Evolutionary conservation across 1,284 basidiomycete genomes (phyloP).

Genomic region (Sporisorium scitamineum): DNA sequence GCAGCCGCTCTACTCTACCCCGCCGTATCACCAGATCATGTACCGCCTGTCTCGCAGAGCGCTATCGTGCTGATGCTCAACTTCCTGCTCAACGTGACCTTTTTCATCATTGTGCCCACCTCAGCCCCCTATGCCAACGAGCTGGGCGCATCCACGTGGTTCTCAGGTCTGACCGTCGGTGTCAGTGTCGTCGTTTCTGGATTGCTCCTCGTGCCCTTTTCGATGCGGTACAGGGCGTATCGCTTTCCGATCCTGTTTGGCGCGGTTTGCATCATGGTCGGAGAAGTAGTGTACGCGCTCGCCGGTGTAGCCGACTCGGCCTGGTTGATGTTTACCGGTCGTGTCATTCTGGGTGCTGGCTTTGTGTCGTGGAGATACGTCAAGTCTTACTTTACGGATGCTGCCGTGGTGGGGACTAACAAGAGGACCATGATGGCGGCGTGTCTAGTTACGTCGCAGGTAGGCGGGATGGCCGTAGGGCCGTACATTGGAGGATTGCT

Average conservation of each 20-base stretch:
- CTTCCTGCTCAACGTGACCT: conserved; percentile 53
- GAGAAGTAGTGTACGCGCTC: conserved; percentile 44
- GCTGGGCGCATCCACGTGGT: conserved; percentile 52
- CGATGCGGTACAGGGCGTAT: conserved; percentile 36
- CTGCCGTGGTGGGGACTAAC: conserved; percentile 34
- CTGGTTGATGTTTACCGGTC: conserved; percentile 48
- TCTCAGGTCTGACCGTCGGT: conserved; percentile 51
- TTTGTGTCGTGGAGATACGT: conserved; percentile 52
- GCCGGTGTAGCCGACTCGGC: conserved; percentile 44
- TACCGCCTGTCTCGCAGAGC: conserved; percentile 36
- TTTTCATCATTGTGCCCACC: conserved; percentile 58
- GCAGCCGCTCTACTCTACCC: background rate
- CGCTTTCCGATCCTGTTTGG: conserved; percentile 42
- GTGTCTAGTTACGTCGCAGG: conserved; percentile 51
- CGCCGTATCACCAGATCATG: conserved; percentile 22
- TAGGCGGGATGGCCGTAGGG: conserved; percentile 51
- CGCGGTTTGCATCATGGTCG: conserved; percentile 40
- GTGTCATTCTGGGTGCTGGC: conserved; percentile 40
- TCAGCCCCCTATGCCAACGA: conserved; percentile 44
- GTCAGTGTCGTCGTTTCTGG: conserved; percentile 40
- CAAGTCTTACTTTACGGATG: conserved; percentile 51
- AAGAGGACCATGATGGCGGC: conserved; percentile 51
- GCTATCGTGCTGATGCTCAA: conserved; percentile 43
- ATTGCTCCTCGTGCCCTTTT: conserved; percentile 45
- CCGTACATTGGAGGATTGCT: conserved; percentile 46